A percentile compares a stretch with the other conserved stretches of the same genome.
phyloP scores from a whole-genome alignment of 805 yeast species.

The Lipomyces sp. region DNA sequence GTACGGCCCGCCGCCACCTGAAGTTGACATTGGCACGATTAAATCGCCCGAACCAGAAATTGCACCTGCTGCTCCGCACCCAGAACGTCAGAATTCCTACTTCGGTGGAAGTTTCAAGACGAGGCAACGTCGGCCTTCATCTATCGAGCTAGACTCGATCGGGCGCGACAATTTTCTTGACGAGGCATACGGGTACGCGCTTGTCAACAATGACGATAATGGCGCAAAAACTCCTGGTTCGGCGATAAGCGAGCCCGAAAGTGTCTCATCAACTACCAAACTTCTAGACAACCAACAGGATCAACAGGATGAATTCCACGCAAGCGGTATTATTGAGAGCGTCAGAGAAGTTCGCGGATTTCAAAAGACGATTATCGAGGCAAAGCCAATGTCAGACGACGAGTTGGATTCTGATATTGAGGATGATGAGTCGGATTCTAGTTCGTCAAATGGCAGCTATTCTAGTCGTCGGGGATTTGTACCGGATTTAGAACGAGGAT shows the following conservation, averaged over 20 bases:
- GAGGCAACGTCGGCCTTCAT: slow-evolving; percentile 23
- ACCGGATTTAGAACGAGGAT: slow-evolving; percentile 19
- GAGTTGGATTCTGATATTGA: slow-evolving; percentile 14
- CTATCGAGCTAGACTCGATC: slow-evolving; percentile 30
- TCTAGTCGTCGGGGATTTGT: slow-evolving; percentile 5
- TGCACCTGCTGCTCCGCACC: slow-evolving; percentile 10
- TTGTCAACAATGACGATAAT: neutral
- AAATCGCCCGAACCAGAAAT: slow-evolving; percentile 37
- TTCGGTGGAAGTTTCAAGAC: neutral
- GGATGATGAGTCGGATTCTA: slow-evolving; percentile 8
- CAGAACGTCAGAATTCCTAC: neutral
- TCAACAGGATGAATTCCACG: slow-evolving; percentile 38
- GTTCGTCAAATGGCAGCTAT: neutral
- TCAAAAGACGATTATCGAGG: slow-evolving; percentile 79
- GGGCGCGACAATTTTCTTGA: neutral
- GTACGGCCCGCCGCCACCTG: slow-evolving; percentile 15
- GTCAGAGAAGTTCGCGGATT: slow-evolving; percentile 84
- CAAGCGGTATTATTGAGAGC: slow-evolving; percentile 77
- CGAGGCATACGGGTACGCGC: neutral
- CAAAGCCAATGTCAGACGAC: slow-evolving; percentile 26
- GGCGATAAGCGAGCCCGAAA: slow-evolving; percentile 9
- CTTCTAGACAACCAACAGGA: slow-evolving; percentile 19
- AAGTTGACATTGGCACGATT: slow-evolving; percentile 33
- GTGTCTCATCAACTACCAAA: slow-evolving; percentile 25
- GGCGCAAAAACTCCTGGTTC: slow-evolving; percentile 22